phyloP scores from a whole-genome alignment of 2,329 filamentous ascomycete species.

The Albifimbria verrucaria region DNA sequence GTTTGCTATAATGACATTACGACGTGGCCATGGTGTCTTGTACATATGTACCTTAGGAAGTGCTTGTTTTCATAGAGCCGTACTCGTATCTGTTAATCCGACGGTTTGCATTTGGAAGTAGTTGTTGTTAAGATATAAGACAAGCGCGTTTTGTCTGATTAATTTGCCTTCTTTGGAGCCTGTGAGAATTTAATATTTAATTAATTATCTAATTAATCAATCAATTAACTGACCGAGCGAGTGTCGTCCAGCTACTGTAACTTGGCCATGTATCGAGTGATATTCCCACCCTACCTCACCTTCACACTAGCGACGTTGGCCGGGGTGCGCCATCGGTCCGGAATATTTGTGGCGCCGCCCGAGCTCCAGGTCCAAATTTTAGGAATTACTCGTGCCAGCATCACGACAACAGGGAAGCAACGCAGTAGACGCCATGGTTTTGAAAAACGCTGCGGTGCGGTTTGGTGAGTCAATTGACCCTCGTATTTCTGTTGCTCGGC shows the following conservation, averaged over 20 bases:
- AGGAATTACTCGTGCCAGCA: conserved; percentile 16
- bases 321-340: conserved; percentile 8
- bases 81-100: conserved; percentile 18
- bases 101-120: conserved; percentile 9
- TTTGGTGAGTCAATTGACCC: conserved; percentile 41
- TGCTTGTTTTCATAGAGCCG: conserved; percentile 21
- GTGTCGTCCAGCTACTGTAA: too few species aligned
- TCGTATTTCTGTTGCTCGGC: background rate
- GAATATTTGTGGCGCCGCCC: conserved; percentile 14
- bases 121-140: background rate
- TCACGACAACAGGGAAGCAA: conserved; percentile 9
- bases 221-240: too few species aligned
- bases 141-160: too few species aligned
- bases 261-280: background rate
- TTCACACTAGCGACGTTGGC: too few species aligned
- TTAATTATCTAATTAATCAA: background rate
- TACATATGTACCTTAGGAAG: conserved; percentile 28
- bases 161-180: too few species aligned
- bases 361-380: conserved; percentile 24
- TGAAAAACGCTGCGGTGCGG: conserved; percentile 52
- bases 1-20: conserved; percentile 30
- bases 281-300: background rate
- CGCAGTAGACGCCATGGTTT: conserved; percentile 44
- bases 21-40: conserved; percentile 24
- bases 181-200: too few species aligned